Evolutionary conservation across 257 asterid genomes (phyloP), one percentile per base, ranked within the genome.

Genomic region (Solanum paucissectum): DNA sequence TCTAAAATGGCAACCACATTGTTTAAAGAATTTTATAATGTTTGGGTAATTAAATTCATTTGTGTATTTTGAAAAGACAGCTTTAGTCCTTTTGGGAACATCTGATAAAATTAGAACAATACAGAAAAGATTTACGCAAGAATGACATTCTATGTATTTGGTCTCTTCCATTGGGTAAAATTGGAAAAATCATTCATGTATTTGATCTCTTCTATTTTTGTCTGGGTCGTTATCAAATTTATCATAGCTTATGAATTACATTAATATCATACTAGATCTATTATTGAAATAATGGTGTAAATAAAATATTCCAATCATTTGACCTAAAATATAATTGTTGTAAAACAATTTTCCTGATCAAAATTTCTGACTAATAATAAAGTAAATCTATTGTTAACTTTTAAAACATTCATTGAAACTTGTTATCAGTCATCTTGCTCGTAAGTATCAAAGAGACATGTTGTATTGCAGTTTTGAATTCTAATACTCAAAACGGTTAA

Each of bases 51-150:
- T 38, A 38, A 76, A 14, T 23, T 38, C 77, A 8, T 16, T 4
- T 33, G 13, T 9, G 4, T 23, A 34, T 72, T 20, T 72, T 34
- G 44, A 72, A 34, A 33, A 72, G n/a, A 77, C 12, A 34, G 11
- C 36, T 13, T 12, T 5, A 4, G 68, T 60, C 12, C 27, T 5
- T 21, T 58, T 7, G 3, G 71, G 69, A 1, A 16, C 13, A 52
- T 52, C 6, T 52, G 18, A 16, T 16, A 23, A 9, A 23, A 62
- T 10, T 62, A 3, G 4, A 62, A n/a, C 6, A 32, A 23, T 62
- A n/a, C 0, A 10, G 0, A n/a, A 1, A 62, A 10, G 3, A 62
- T 10, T n/a, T n/a, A 3, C 16, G 1, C 7, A 62, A 62, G 2
- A 4, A n/a, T n/a, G 3, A 62, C 7, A 62, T 3, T 10, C 4